Evolutionary conservation across 257 asterid species (phyloP), one percentile per base, ranked within the genome.

Genomic region (Solanum pinnatisectum): DNA sequence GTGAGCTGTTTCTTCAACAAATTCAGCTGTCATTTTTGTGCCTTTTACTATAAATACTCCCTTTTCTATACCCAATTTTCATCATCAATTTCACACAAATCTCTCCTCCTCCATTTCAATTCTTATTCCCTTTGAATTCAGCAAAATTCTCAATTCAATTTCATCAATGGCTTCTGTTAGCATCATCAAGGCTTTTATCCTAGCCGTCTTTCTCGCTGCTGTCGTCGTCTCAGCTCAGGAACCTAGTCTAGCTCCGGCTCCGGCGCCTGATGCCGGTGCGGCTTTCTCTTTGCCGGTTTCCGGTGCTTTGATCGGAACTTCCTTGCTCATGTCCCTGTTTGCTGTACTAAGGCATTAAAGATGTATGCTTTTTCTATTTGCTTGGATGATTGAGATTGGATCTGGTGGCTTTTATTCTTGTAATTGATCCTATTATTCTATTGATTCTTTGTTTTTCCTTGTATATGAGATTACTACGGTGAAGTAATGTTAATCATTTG

Each of bases 101-200:
- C 67, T 79, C 67, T 79, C 37, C 8, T 77, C 6, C 12, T 44
- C 23, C 63, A 30, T 14, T 44, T 8, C 8, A 42, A 78, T 42
- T 9, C 5, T 7, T 5, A 72, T 68, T 72, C 14, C 2, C 9
- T 32, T 71, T 3, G n/a, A 71, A 15, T 70, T 14, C 15, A 30
- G 27, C 74, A 32, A 70, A 8, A 5, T 6, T 70, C 65, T 3
- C 39, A 2, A 22, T n/a, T 25, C 32, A 25, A 23, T 68, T 33
- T 23, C 52, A 59, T 35, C 73, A 88, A 94, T 93, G 98, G 98
- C 96, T 15, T 91, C 90, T 78, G 79, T 87, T 87, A 87, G 90
- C 93, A 79, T 88, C 88, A 60, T 70, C 52, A 89, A 89, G 42
- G 87, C 88, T 73, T 81, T 89, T 20, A 6, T 87, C 88, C 87